Evolutionary conservation across 176 grass and related monocot species (phyloP), one percentile per base, ranked within the genome.

Genomic region (barley (Hordeum vulgare)): DNA sequence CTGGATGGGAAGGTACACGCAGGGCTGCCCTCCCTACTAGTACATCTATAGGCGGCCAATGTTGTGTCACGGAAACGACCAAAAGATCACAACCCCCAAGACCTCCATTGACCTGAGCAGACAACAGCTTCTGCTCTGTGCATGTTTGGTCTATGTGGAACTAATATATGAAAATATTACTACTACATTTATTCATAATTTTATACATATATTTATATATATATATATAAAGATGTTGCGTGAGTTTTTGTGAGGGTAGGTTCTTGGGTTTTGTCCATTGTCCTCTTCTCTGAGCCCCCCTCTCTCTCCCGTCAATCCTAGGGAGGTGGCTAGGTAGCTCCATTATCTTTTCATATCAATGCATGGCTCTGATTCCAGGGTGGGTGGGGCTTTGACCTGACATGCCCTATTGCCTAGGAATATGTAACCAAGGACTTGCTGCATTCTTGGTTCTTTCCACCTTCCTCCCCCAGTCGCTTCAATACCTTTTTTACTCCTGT

Each of bases 331-430:
- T 74, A 77, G 60, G 6, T 41, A 67, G 35, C 84, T 74, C 59
- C 77, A 90, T 87, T 88, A 92, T 83, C 82, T 85, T 92, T 93
- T 88, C 62, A 75, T 90, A 85, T 83, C 87, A 85, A 87, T 93
- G 91, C 93, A 90, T 92, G 93, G 89, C 96, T 92, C 91, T 94
- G 89, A 93, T 99, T 96, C 86, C 89, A 49, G 83, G 86, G 88
- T 80, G 78, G 85, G 79, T 74, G 62, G 68, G 85, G 89, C 86
- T 94, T 94, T 96, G 89, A 94, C 83, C 81, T 90, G 89, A 94
- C 87, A 88, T 93, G 85, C 93, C 71, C 89, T 91, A 83, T 86
- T 90, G 80, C 88, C 90, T 90, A 94, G 88, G 94, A 98, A 87
- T 84, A 92, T 92, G 87, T 82, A 86, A 92, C 85, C 86, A 71